phyloP scores from a whole-genome alignment of 768 basidiomycete genomes.

The Pleurotus eryngii region DNA sequence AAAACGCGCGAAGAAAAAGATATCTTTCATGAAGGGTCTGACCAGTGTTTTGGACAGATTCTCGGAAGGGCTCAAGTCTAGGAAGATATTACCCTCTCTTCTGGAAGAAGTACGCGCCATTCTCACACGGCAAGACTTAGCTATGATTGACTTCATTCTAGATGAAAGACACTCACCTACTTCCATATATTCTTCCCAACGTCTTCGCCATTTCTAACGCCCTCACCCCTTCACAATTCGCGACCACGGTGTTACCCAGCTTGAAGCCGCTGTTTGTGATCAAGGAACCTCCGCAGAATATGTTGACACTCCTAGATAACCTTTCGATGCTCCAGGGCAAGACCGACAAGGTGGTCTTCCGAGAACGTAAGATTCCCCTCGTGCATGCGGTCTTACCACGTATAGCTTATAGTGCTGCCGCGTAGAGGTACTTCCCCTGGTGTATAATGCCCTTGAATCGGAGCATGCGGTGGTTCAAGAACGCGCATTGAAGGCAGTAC shows the following conservation, averaged over 20 bases:
- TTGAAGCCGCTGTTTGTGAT: constrained; percentile 86
- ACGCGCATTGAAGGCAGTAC: constrained; percentile 78
- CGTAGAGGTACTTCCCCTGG: constrained; percentile 89
- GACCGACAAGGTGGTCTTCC: constrained; percentile 80
- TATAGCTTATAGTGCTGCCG: constrained; percentile 6
- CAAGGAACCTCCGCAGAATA: constrained; percentile 96
- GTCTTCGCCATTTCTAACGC: constrained; percentile 85
- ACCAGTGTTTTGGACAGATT: constrained; percentile 78
- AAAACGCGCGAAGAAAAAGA: constrained; percentile 93
- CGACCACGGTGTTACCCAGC: constrained; percentile 74
- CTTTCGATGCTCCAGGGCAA: constrained; percentile 84
- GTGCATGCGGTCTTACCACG: background rate
- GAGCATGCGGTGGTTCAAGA: constrained; percentile 93
- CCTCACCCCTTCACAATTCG: constrained; percentile 79
- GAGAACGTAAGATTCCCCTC: constrained; percentile 65
- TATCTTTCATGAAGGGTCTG: constrained; percentile 92
- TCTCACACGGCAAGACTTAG: background rate
- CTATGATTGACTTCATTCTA: constrained; percentile 20
- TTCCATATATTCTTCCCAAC: constrained; percentile 95
- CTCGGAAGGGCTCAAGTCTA: constrained; percentile 77
- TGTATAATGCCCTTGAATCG: constrained; percentile 95
- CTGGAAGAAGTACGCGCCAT: constrained; percentile 74
- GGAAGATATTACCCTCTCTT: constrained; percentile 89
- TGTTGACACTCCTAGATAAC: constrained; percentile 91
- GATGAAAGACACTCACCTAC: constrained; percentile 92